Evolutionary conservation across 495 filamentous ascomycete genomes (phyloP), one percentile per base, ranked within the genome.

Genomic region (Aspergillus funiculosus): DNA sequence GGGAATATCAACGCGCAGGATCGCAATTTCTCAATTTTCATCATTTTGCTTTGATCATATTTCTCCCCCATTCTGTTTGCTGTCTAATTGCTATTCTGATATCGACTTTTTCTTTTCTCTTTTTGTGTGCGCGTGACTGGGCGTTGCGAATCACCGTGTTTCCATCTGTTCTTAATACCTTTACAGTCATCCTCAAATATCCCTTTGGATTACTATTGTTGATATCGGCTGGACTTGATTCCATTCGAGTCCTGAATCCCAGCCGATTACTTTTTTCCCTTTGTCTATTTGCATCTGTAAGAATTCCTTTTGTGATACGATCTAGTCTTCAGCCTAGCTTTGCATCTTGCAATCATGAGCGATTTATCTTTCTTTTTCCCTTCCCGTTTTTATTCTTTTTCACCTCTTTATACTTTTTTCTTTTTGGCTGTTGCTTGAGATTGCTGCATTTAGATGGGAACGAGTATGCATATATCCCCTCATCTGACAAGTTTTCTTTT

Each of bases 361-460:
- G 67, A 30, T 41, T 46, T 19, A 4, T 37, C 17, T 14, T 37
- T 20, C 27, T 64, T 56, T 54, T 58, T 56, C 27, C 27, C 29
- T 53, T 37, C 17, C 10, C n/a, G 22, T 22, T 24, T 9, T 43
- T 21, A 9, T 31, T 30, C 2, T 42, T 28, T 20, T 18, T 14
- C 11, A 20, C 1, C 44, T 48, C 45, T 42, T 51, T 46, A 8
- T n/a, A 18, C 25, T 35, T 34, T 10, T 39, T 24, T 22, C 9
- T 1, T 26, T 25, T 28, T 31, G 13, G 21, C 38, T 36, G 15
- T 37, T 48, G 37, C 37, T 49, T 52, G 28, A 55, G 47, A 43
- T 61, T 53, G 54, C 53, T 69, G 64, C 66, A 67, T 69, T 63
- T 70, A 68, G 64, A 70, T 52, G 59, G 63, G 65, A 63, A 43